Conservation (phyloP, 2,329 filamentous ascomycete genomes). For the Aspergillus texensis region DNA sequence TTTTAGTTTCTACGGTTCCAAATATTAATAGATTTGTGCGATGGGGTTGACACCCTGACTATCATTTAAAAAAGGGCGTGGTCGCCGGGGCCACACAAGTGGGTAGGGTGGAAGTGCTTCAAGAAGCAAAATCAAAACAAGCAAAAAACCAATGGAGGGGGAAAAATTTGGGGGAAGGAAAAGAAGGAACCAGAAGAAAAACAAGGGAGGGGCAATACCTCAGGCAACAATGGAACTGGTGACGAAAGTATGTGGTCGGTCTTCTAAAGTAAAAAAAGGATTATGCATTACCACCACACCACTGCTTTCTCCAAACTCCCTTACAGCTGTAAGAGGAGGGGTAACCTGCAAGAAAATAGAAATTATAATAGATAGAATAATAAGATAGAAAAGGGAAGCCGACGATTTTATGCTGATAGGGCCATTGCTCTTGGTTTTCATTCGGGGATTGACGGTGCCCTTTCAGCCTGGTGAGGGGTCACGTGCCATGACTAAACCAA, state of each 20-base stretch:
- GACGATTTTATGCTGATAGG: neutral
- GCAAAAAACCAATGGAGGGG: conserved; percentile 28
- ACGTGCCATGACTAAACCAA: conserved; percentile 12
- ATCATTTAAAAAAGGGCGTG: conserved; percentile 13
- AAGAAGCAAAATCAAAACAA: conserved; percentile 44
- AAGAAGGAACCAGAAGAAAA: neutral
- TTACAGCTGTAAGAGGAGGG: neutral
- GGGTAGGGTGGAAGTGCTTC: conserved; percentile 24
- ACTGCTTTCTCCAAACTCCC: neutral
- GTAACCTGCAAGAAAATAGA: neutral
- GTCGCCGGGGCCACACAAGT: conserved; percentile 37
- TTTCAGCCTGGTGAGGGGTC: neutral
- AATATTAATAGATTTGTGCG: conserved; percentile 19
- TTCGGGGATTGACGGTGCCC: neutral
- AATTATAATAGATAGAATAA: conserved; percentile 2
- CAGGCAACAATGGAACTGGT: conserved; percentile 3
- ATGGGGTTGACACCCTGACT: conserved; percentile 23
- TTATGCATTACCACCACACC: neutral
- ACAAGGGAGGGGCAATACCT: conserved; percentile 6
- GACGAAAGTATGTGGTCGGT: conserved; percentile 1
- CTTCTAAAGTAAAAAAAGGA: neutral
- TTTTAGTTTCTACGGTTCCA: neutral
- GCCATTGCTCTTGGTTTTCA: neutral
- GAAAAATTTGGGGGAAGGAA: neutral
- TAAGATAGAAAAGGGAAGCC: neutral